Percentiles rank a stretch among this genome's conserved stretches.
These are phyloP conservation scores for Termitomyces sp. DNA, from an alignment of 768 basidiomycete genomes.

Conservation along the genomic window DNA sequence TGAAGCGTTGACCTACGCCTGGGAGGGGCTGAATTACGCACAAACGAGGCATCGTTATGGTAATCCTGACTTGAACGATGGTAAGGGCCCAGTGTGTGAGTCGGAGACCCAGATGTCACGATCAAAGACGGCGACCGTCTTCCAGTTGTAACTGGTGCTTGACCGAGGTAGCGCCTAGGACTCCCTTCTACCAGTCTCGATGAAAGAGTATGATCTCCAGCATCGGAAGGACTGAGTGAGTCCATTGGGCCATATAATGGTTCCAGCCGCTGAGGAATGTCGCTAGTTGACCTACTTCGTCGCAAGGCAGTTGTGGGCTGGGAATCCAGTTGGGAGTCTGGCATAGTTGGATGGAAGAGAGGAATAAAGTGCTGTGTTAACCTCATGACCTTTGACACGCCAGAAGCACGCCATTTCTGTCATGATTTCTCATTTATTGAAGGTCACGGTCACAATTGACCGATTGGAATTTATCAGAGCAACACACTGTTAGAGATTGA, in stretches of 20 bases:
- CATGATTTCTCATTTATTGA: too few relatives aligned
- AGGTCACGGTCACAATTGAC: too few relatives aligned
- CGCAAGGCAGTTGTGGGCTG: conserved; percentile 23
- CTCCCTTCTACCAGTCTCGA: background rate
- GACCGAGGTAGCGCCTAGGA: background rate
- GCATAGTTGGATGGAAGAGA: background rate
- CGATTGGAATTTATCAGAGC: too few relatives aligned
- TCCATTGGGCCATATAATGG: conserved; percentile 11
- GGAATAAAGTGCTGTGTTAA: background rate
- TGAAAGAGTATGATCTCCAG: conserved; percentile 2
- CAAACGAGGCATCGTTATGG: background rate
- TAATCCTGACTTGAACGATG: background rate
- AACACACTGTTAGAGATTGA: too few relatives aligned
- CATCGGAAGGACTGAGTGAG: conserved; percentile 15
- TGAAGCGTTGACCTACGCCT: conserved; percentile 6
- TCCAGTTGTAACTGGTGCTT: background rate
- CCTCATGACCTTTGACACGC: background rate
- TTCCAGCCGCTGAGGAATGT: conserved; percentile 29
- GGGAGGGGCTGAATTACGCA: conserved; percentile 15
- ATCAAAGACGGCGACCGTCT: conserved; percentile 1
- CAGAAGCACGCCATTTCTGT: too few relatives aligned
- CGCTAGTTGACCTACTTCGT: conserved; percentile 33
- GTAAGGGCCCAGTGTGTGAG: conserved; percentile 4
- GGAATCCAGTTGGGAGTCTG: conserved; percentile 9
- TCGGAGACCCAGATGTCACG: background rate